A percentile compares a stretch with the other conserved stretches of the same genome.
Evolutionary conservation across 2,329 filamentous ascomycete species (phyloP).

Genomic region (Colletotrichum sp.): DNA sequence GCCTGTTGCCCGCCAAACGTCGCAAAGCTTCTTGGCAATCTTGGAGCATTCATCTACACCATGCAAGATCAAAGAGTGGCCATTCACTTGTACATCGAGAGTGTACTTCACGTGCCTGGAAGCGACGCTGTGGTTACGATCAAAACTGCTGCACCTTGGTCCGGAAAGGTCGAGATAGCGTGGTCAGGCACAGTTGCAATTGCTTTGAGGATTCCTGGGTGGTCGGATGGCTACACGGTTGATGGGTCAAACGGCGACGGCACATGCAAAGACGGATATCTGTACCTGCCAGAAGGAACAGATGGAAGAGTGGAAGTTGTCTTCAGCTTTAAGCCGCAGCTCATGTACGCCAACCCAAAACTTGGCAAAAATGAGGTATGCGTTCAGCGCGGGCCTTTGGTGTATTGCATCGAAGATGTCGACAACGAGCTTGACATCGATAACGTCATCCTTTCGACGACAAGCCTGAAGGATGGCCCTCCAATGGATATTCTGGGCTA

Average conservation of each 20-base stretch:
- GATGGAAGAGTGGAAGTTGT: background rate
- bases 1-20: conserved; percentile 5
- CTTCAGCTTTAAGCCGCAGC: background rate
- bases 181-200: background rate
- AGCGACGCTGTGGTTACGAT: background rate
- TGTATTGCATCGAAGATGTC: conserved; percentile 4
- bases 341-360: background rate
- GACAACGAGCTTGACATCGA: background rate
- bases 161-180: background rate
- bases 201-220: background rate
- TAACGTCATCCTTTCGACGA: background rate
- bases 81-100: background rate
- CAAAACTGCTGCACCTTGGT: background rate
- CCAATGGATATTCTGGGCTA: background rate
- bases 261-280: background rate
- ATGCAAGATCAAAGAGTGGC: background rate
- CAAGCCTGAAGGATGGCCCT: background rate
- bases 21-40: background rate
- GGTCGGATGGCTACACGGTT: background rate
- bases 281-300: background rate
- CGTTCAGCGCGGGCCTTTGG: background rate
- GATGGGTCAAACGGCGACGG: background rate
- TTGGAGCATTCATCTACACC: background rate
- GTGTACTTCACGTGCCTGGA: background rate
- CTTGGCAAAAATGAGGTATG: background rate